phyloP scores from a whole-genome alignment of 345 rosid species.

The Arabis alpina region DNA sequence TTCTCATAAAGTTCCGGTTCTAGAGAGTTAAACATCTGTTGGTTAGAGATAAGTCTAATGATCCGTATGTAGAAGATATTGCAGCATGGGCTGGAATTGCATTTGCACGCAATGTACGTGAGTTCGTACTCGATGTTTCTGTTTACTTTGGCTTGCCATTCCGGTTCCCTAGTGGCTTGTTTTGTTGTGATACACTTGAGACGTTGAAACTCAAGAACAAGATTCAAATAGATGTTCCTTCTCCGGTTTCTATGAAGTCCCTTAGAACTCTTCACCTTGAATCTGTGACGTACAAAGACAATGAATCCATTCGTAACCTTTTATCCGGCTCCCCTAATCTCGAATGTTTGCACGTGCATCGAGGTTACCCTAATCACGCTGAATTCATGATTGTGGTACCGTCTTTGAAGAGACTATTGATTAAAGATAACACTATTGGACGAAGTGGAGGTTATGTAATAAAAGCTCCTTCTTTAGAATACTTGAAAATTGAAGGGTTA shows the following conservation, averaged over 20 bases:
- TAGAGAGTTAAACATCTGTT: conserved; percentile 1
- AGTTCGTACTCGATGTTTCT: not conserved
- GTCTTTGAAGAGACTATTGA: conserved; percentile 1
- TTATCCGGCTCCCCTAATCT: conserved; percentile 5
- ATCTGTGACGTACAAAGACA: not conserved
- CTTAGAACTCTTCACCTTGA: conserved; percentile 21
- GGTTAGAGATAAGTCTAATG: not conserved
- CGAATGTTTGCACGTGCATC: conserved; percentile 6
- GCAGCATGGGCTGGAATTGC: not conserved
- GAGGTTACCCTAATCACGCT: no score
- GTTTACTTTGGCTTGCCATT: no score
- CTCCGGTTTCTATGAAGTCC: conserved; percentile 7
- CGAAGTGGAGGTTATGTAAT: no score
- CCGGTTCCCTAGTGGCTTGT: conserved; percentile 5
- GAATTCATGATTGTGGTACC: not conserved
- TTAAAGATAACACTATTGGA: not conserved
- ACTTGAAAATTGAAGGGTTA: no score
- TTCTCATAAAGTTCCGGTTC: not conserved
- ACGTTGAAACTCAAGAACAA: conserved; percentile 3
- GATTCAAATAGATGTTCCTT: not conserved
- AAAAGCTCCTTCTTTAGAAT: no score
- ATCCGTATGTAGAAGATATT: not conserved
- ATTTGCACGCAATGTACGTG: conserved; percentile 14
- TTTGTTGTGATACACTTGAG: conserved; percentile 10
- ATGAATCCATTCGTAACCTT: not conserved